Percentiles rank a stretch among this genome's conserved stretches.
Evolutionary conservation across 805 yeast genomes (phyloP).

Genomic region (Saturnispora ahearnii): DNA sequence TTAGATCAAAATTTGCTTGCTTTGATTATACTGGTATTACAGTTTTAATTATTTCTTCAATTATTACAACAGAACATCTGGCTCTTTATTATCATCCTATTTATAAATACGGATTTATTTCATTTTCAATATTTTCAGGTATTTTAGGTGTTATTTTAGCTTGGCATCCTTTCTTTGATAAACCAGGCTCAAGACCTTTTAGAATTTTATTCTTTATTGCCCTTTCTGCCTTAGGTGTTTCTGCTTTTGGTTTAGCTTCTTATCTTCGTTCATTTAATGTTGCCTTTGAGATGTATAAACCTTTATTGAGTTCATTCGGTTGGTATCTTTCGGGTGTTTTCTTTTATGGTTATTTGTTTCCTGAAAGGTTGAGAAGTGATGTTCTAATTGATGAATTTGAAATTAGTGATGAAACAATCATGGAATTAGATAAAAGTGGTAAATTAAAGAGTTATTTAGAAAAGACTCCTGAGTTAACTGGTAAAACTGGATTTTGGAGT

Average conservation of each 20-base stretch:
- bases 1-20: constrained; percentile 77
- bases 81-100: constrained; percentile 55
- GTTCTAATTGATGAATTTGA: constrained; percentile 41
- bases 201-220: constrained; percentile 75
- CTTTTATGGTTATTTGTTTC: constrained; percentile 79
- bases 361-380: constrained; percentile 81
- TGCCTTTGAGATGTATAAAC: constrained; percentile 50
- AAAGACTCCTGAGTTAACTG: constrained; percentile 30
- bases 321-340: constrained; percentile 79
- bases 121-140: constrained; percentile 60
- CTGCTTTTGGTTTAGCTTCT: constrained; percentile 51
- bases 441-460: constrained; percentile 32
- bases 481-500: constrained; percentile 34
- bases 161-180: constrained; percentile 89
- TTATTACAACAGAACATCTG: constrained; percentile 77
- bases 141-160: constrained; percentile 65
- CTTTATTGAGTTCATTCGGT: constrained; percentile 60
- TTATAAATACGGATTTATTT: constrained; percentile 41
- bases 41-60: constrained; percentile 78
- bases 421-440: constrained; percentile 23
- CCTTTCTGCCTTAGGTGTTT: constrained; percentile 64
- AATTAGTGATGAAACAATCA: constrained; percentile 27
- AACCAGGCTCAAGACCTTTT: constrained; percentile 72
- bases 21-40: constrained; percentile 94
- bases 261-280: constrained; percentile 45